Evolutionary conservation across 169 alveolate species (phyloP).

Genomic region (Plasmodium relictum): DNA sequence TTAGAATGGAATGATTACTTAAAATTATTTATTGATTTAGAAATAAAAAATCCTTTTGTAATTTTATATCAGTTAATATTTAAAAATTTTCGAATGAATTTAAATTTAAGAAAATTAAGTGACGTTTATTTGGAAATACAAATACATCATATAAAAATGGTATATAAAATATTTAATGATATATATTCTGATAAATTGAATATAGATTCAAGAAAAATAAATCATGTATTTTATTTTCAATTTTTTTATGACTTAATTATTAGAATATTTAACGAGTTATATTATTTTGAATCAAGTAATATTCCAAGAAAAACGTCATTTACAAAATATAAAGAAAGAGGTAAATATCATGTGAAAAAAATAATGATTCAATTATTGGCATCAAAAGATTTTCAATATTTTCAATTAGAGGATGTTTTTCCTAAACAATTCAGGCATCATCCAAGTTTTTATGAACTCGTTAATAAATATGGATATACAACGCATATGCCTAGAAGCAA

Average conservation of each 20-base stretch:
- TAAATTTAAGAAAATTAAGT: constrained; percentile 1
- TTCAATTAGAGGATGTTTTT: constrained; percentile 41
- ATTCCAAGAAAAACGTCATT: constrained; percentile 64
- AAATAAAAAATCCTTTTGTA: constrained; percentile 34
- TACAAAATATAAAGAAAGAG: constrained; percentile 41
- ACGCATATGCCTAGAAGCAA: constrained; percentile 55
- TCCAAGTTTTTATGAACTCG: constrained; percentile 45
- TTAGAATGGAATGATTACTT: constrained; percentile 51
- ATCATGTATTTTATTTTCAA: constrained; percentile 36
- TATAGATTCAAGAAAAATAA: constrained; percentile 32
- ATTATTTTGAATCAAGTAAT: constrained; percentile 51
- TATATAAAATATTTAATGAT: constrained; percentile 8
- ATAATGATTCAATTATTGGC: constrained; percentile 57
- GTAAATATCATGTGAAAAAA: constrained; percentile 51
- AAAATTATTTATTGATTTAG: constrained; percentile 18
- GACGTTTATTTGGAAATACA: constrained; percentile 48
- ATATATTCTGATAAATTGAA: constrained; percentile 13
- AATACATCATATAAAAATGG: constrained; percentile 40
- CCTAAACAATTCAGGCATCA: constrained; percentile 65
- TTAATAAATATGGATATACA: constrained; percentile 45
- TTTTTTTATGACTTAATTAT: constrained; percentile 49
- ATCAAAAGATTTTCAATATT: constrained; percentile 62
- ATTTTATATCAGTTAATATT: constrained; percentile 54
- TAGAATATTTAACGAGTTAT: constrained; percentile 61
- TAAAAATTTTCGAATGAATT: constrained; percentile 37